These are phyloP conservation scores for Yamadazyma sp. DNA, from an alignment of 1,139 yeast genomes.

Conservation along the genomic window DNA sequence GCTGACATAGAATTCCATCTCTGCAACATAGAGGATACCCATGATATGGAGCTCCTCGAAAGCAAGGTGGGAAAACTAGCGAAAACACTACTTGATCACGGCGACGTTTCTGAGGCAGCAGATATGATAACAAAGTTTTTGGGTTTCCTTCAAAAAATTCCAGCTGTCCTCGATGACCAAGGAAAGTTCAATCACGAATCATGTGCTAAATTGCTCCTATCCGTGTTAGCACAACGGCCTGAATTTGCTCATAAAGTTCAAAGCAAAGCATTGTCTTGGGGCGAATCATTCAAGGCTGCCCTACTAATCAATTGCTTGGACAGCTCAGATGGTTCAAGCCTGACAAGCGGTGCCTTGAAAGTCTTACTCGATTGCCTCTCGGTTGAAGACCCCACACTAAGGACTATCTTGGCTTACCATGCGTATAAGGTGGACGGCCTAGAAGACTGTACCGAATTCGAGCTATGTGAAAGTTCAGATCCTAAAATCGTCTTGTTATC, in stretches of 20 bases:
- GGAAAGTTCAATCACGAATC: neutral
- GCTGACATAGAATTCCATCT: neutral
- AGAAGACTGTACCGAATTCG: slow-evolving; percentile 13
- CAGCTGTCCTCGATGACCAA: neutral
- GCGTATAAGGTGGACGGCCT: slow-evolving; percentile 25
- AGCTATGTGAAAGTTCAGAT: slow-evolving; percentile 1
- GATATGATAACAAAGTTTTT: slow-evolving; percentile 2
- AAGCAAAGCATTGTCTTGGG: slow-evolving; percentile 5
- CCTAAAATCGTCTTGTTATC: slow-evolving; percentile 4
- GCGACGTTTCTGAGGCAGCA: neutral
- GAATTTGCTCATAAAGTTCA: slow-evolving; percentile 7
- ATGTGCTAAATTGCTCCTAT: neutral
- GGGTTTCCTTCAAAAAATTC: neutral
- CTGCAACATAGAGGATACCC: neutral
- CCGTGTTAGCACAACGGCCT: neutral
- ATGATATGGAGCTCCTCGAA: neutral
- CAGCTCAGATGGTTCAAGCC: neutral
- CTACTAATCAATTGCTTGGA: slow-evolving; percentile 1
- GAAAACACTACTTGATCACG: neutral
- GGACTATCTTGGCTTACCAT: slow-evolving; percentile 16
- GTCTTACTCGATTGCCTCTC: neutral
- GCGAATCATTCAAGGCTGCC: slow-evolving; percentile 9
- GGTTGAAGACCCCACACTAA: neutral
- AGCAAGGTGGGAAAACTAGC: slow-evolving; percentile 2
- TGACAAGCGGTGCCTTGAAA: neutral